phyloP scores from a whole-genome alignment of 768 basidiomycete species.

The Thelephora aurantiotincta region DNA sequence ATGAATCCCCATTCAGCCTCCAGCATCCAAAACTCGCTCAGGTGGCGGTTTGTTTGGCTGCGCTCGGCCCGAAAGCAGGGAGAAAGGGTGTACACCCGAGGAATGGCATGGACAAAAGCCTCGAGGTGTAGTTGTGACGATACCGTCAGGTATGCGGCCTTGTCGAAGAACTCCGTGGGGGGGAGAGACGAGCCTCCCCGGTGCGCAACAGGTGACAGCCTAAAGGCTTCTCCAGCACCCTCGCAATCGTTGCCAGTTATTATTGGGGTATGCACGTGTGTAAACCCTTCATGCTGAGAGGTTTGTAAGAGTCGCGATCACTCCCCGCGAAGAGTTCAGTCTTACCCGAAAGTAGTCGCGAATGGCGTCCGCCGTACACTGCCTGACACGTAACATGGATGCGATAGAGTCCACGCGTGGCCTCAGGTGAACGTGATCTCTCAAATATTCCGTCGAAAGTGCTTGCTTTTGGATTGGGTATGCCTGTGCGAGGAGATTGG shows the following conservation, averaged over 20 bases:
- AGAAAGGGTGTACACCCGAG: conserved; percentile 82
- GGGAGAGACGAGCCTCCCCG: conserved; percentile 6
- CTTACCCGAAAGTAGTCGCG: conserved; percentile 62
- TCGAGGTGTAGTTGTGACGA: conserved; percentile 96
- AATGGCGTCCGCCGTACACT: conserved; percentile 39
- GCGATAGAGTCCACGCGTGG: conserved; percentile 60
- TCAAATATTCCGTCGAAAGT: conserved; percentile 62
- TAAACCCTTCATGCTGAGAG: conserved; percentile 63
- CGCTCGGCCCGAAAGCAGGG: conserved; percentile 93
- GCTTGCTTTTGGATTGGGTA: conserved; percentile 92
- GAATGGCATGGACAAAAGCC: conserved; percentile 60
- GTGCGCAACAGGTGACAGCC: conserved; percentile 30
- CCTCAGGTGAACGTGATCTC: conserved; percentile 82
- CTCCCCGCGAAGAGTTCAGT: conserved; percentile 1
- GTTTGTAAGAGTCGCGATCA: conserved; percentile 9
- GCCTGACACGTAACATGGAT: conserved; percentile 64
- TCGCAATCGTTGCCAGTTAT: conserved; percentile 89
- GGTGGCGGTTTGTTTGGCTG: conserved; percentile 77
- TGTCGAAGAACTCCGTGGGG: conserved; percentile 53
- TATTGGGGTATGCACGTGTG: conserved; percentile 72
- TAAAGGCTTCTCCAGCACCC: conserved; percentile 89
- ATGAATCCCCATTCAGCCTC: conserved; percentile 84
- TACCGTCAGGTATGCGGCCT: conserved; percentile 77
- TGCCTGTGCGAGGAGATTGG: conserved; percentile 25
- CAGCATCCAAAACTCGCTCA: conserved; percentile 98